Base-by-base conservation (phyloP, 2,329 filamentous ascomycete species). In the Aspergillus melleus region DNA sequence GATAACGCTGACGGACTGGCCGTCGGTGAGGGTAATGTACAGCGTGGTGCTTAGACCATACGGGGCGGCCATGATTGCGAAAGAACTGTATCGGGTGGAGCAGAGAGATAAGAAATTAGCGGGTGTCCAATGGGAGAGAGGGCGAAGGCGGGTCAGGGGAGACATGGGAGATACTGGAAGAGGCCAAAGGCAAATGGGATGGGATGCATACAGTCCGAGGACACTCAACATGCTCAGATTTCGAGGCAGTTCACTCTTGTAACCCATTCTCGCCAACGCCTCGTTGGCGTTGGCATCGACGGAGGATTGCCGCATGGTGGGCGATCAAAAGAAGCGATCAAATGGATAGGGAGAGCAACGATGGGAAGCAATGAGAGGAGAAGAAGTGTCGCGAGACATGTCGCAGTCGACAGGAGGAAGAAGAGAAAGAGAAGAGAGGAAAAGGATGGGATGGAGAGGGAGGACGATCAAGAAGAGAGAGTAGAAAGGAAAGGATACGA, bases 1-100 rank as follows among this genome's bases (percentile, higher is more conserved):
- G 64, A 91, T 77, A 46, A 90, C 82, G 24, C 87, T 89, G 16
- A 90, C 88, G 49, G 82, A 82, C 72, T 89, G 86, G 22, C 89
- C 89, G 72, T 90, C 87, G 19, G 83, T 83, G 29, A 91, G 80
- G 22, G 86, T 86, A 70, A 90, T 88, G 75, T 85, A 87, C 62
- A 91, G 79, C 1, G 88, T 90, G 16, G 88, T 90, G 30, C 81
- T 85, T 42, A 90, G 79, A 39, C 88, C 88, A 65, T 87, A 89
- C 0, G 87, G 87, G 11, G 87, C 87, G 11, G 88, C 88, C 87
- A 91, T 90, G 73, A 91, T 90, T 54, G 88, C 88, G 70, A 91
- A 91, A 49, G 87, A 89, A 64, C 79, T 80, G 63, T 62, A 63
- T 32, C 36, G 36, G 32, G 36, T 29, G 26, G 30, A 29, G 52